Evolutionary conservation across 2,329 filamentous ascomycete species (phyloP), one percentile per base, ranked within the genome.

Genomic region (Aspergillus sp.): DNA sequence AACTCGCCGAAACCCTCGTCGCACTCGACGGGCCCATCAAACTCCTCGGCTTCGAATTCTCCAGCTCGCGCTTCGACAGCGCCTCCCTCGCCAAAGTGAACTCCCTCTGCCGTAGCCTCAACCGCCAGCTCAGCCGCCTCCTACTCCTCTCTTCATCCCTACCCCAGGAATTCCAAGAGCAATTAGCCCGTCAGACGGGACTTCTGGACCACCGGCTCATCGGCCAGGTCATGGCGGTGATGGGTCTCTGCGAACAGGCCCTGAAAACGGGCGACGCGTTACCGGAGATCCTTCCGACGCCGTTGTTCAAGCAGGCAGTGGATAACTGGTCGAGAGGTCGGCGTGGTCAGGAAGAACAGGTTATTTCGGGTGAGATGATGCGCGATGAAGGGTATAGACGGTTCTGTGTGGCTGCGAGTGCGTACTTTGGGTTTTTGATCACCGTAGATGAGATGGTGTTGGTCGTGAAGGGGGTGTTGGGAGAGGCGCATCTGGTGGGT

Each of bases 191-290:
- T 0, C 67, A 72, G 0, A 72, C 73, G 0, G 81, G 81, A 1
- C 67, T 82, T 1, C 65, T 79, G 0, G 78, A 81, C 28, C 76
- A 82, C n/a, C 70, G 73, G 0, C 72, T 72, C 19, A 78, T 84
- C 12, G 80, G 79, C 3, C 81, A 83, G 28, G 64, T 82, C 55
- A 84, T 84, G 82, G 80, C 80, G 0, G 80, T 84, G 1, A 65
- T 84, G 1, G 72, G 71, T 2, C 74, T 84, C 3, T 67, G 82
- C 5, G 80, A 82, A 51, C 80, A 83, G 54, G 71, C 80, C 2
- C 66, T 84, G 19, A 76, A 79, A 19, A 83, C 80, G 0, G 82
- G 80, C 0, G 76, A 78, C n/a, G 74, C 82, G 0, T 65, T 83
- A 0, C 82, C 82, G 0, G 79, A 81, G 55, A 71, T 81, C 2